Conservation (phyloP, 2,329 filamentous ascomycete species). For the Aspergillus flavus region DNA sequence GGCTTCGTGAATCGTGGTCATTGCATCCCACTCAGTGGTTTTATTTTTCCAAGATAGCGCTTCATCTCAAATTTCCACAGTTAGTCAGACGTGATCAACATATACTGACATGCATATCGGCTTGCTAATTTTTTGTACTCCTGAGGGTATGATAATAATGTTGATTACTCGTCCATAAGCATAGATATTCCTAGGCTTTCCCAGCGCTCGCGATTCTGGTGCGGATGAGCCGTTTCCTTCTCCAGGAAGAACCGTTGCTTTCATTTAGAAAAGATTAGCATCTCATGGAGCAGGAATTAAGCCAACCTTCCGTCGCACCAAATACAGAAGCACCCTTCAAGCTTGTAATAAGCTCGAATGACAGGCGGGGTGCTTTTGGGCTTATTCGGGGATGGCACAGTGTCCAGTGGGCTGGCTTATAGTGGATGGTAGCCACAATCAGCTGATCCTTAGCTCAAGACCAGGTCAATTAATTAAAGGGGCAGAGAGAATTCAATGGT, state of each 20-base stretch:
- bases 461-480: not conserved
- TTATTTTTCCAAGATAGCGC: no score
- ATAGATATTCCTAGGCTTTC: not conserved
- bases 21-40: no score
- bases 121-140: not conserved
- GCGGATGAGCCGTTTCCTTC: not conserved
- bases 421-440: conserved; percentile 1
- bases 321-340: not conserved
- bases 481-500: not conserved
- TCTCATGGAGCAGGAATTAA: not conserved
- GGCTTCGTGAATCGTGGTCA: not conserved
- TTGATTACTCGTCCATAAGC: not conserved
- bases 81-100: no score
- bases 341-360: not conserved
- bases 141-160: not conserved
- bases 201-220: not conserved
- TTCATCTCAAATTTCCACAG: not conserved
- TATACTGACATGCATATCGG: not conserved
- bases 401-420: not conserved
- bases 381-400: not conserved
- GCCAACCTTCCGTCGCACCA: not conserved
- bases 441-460: not conserved
- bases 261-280: not conserved
- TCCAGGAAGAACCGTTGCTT: no score
- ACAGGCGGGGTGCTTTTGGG: not conserved